Evolutionary conservation across 495 filamentous ascomycete genomes (phyloP).

Genomic region (Penicillium paxilli): DNA sequence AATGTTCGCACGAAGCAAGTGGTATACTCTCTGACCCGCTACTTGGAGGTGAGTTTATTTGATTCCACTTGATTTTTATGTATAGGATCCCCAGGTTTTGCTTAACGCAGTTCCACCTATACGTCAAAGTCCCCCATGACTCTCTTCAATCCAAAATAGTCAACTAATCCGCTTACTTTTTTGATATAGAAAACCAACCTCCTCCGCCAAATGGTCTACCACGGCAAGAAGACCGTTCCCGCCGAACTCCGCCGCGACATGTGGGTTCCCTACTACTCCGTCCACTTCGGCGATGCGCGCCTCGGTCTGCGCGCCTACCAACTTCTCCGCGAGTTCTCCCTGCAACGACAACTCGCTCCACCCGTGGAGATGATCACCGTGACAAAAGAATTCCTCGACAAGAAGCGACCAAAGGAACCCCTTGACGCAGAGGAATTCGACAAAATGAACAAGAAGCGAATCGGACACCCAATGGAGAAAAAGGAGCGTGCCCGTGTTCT

Average conservation of each 20-base stretch:
- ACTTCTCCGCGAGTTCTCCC: conserved; percentile 75
- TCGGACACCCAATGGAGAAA: conserved; percentile 46
- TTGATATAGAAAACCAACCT: conserved; percentile 58
- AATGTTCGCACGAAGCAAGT: conserved; percentile 81
- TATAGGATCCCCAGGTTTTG: too few species aligned
- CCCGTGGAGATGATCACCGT: conserved; percentile 51
- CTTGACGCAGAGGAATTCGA: conserved; percentile 40
- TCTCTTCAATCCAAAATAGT: background rate
- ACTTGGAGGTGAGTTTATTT: conserved; percentile 67
- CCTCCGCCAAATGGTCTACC: conserved; percentile 76
- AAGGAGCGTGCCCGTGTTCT: conserved; percentile 62
- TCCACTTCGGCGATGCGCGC: conserved; percentile 63
- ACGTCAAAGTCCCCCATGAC: too few species aligned
- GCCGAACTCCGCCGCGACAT: conserved; percentile 81
- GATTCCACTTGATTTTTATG: too few species aligned
- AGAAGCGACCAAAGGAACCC: conserved; percentile 65
- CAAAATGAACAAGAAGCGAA: conserved; percentile 42
- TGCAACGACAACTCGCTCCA: conserved; percentile 46
- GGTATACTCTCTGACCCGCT: conserved; percentile 72
- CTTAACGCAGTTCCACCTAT: too few species aligned
- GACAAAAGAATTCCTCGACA: conserved; percentile 40
- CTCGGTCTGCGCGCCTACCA: conserved; percentile 75
- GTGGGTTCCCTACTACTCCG: conserved; percentile 79
- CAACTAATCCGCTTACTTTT: background rate
- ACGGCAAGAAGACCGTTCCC: conserved; percentile 88